Base-by-base conservation (phyloP, 441 rosid species). In the Theobroma grandiflorum region DNA sequence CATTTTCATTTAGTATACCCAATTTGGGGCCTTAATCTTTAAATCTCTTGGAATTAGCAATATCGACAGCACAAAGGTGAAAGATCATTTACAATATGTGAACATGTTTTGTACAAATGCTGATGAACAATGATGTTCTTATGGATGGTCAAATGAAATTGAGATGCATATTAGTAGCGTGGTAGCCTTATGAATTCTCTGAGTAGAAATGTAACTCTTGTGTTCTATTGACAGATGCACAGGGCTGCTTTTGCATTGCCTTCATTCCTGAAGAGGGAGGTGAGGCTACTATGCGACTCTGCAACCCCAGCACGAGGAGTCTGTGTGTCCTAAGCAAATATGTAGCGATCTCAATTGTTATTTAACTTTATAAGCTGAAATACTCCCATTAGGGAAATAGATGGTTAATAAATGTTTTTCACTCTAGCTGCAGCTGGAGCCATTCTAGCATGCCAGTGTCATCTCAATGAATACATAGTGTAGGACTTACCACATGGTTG, bases 231-330 rank as follows among this genome's bases (percentile, higher is more conserved):
- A 84, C 96, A 96, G 99, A 88, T 95, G 86, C 99, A 95, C 81
- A 79, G 89, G 3, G 99, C 99, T 16, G 96, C 99, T 5, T 93
- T 93, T 78, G 95, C 94, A 11, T 81, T 93, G 90, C 99, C 99
- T 2, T 80, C 93, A 69, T 96, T 95, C 85, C 76, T 96, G 82
- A 87, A 82, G 82, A 87, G 92, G 91, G 98, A 95, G 87, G 96
- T 93, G 80, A 84, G 82, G 73, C 78, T 87, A 53, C 90, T 93
- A 26, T 35, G 73, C 2, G 83, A 86, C 75, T 63, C 72, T 37
- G 74, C 75, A n/a, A 38, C 72, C 58, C 53, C 16, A 8, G 63
- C 68, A 7, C 47, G 67, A 78, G 76, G 52, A 61, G 16, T 9
- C 4, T 8, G 76, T 11, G 37, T 71, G 59, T 78, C 79, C 73